These are phyloP conservation scores for Dothistroma pini DNA, from an alignment of 2,329 filamentous ascomycete genomes.

Conservation along the genomic window DNA sequence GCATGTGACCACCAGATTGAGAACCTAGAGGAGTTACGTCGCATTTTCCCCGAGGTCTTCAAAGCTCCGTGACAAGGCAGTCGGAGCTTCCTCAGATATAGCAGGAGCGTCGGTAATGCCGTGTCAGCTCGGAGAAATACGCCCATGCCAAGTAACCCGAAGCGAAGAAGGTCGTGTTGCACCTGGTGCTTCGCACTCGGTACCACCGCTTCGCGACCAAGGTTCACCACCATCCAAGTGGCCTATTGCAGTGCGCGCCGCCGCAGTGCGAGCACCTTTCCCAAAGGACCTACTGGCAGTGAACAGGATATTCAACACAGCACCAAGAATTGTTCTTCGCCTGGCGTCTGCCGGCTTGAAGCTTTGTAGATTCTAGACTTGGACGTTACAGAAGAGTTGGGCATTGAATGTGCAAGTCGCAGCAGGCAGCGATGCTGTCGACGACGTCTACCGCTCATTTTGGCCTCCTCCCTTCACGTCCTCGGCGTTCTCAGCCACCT, in stretches of 20 bases:
- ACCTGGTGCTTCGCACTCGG: background rate
- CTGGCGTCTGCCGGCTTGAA: background rate
- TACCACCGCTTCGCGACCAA: background rate
- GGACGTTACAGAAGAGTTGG: constrained; percentile 5
- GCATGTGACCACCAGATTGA: constrained; percentile 66
- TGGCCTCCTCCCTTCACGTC: constrained; percentile 7
- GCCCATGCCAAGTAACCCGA: background rate
- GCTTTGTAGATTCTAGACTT: constrained; percentile 10
- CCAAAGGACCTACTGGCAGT: background rate
- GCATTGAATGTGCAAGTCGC: constrained; percentile 1
- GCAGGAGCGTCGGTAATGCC: background rate
- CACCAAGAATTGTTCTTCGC: background rate
- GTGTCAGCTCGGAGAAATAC: background rate
- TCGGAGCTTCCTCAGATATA: background rate
- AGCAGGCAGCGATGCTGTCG: background rate
- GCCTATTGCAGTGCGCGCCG: background rate
- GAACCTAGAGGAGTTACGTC: constrained; percentile 69
- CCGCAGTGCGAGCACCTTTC: background rate
- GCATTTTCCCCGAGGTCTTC: constrained; percentile 81
- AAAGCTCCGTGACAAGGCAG: constrained; percentile 43
- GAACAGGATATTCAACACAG: background rate
- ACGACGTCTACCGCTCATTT: constrained; percentile 11
- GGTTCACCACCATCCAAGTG: background rate
- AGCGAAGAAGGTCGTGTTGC: background rate
- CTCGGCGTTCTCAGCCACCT: constrained; percentile 2